Evolutionary conservation across 2,329 filamentous ascomycete species (phyloP), one percentile per base, ranked within the genome.

Genomic region (Bipolaris oryzae): DNA sequence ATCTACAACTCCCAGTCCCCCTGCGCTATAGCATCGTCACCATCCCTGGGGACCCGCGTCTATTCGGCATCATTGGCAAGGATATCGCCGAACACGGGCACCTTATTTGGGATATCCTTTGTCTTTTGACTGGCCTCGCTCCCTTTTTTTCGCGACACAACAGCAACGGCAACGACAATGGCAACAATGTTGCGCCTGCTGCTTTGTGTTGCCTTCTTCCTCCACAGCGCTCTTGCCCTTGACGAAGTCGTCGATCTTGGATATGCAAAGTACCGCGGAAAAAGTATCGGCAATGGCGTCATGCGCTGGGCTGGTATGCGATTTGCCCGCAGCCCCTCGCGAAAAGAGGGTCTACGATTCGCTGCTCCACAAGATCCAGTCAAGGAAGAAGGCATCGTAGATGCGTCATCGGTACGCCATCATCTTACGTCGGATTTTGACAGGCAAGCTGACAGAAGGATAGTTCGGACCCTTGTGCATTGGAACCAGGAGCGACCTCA

Each of bases 231-330:
- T 4, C 46, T 63, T 31, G 77, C 78, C 13, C 73, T 80, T 23
- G 65, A 77, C 16, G 58, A 74, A 3, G 68, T 76, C 5, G 85
- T 92, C 13, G 80, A 90, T 59, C 79, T 93, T 20, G 82, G 81
- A 3, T 93, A 92, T 70, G 83, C 87, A 28, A 83, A 80, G 23
- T 92, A 92, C 68, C 74, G 80, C 47, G 90, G 90, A 7, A 74
- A 78, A 3, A 69, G 78, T 1, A 77, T 82, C 1, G 63, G 74
- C 0, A 84, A 84, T 63, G 88, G 87, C 1, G 77, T 92, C 45
- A 86, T 84, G 2, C 82, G 88, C 72, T 94, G 89, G 89, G 81
- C 91, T 7, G 90, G 89, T 1, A 85, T 95, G 61, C 85, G 89
- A 41, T 95, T 86, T 77, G 90, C 90, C 38, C 65, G 73, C 18